Percentiles rank a stretch among this genome's conserved stretches.
Evolutionary conservation across 2,329 filamentous ascomycete species (phyloP).

Genomic region (Ophiostoma sp.): DNA sequence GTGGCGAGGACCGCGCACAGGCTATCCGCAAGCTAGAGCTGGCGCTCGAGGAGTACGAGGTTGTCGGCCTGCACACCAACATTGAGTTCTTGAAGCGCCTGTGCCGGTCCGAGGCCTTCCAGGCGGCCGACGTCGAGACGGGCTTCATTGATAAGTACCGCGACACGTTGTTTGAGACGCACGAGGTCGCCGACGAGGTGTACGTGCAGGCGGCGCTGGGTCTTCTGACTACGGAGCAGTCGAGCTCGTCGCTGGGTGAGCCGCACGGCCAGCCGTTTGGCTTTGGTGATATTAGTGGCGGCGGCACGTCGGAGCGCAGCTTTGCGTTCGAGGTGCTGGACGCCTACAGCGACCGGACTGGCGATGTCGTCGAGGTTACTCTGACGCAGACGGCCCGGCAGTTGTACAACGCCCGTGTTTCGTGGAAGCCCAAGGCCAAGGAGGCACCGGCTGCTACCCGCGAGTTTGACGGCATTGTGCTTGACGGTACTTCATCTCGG

Average conservation of each 20-base stretch:
- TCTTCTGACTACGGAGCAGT: conserved; percentile 48
- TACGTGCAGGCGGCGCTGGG: conserved; percentile 86
- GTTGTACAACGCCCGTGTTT: conserved; percentile 50
- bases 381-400: conserved; percentile 51
- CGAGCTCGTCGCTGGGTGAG: not conserved
- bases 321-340: conserved; percentile 60
- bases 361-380: conserved; percentile 57
- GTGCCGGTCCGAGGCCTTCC: conserved; percentile 78
- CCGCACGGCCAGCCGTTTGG: conserved; percentile 54
- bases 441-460: conserved; percentile 31
- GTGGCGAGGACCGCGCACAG: conserved; percentile 73
- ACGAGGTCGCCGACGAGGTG: conserved; percentile 66
- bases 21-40: conserved; percentile 79
- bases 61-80: conserved; percentile 90
- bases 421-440: conserved; percentile 36
- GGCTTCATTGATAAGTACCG: conserved; percentile 92
- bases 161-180: conserved; percentile 71
- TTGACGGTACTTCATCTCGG: conserved; percentile 38
- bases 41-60: conserved; percentile 84
- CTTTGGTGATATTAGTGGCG: conserved; percentile 47
- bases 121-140: conserved; percentile 87
- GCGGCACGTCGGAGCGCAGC: conserved; percentile 44
- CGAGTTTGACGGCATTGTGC: conserved; percentile 49
- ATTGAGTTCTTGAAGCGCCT: conserved; percentile 94
- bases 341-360: conserved; percentile 48